A percentile compares a stretch with the other conserved stretches of the same genome.
phyloP scores from a whole-genome alignment of 768 basidiomycete genomes.

The Mycena galericulata region DNA sequence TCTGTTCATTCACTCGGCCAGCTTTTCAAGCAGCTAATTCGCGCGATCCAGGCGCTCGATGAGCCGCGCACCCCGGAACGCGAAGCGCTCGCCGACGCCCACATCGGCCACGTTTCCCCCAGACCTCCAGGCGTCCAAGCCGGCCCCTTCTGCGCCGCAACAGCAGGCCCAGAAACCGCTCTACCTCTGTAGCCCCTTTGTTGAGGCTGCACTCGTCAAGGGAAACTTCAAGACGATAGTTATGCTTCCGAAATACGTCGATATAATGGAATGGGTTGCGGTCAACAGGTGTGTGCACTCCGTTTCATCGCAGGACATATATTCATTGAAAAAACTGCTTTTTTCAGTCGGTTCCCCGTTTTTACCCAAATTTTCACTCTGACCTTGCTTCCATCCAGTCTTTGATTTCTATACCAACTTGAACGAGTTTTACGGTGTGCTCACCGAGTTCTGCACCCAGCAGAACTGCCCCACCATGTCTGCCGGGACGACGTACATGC shows the following conservation, averaged over 20 bases:
- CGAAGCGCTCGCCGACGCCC: slow-evolving; percentile 81
- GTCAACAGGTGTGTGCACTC: slow-evolving; percentile 49
- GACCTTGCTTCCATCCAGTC: too few species aligned
- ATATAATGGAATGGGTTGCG: slow-evolving; percentile 97
- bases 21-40: slow-evolving; percentile 10
- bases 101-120: slow-evolving; percentile 71
- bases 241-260: slow-evolving; percentile 94
- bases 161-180: slow-evolving; percentile 67
- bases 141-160: slow-evolving; percentile 48
- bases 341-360: slow-evolving; percentile 61
- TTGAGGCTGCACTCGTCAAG: slow-evolving; percentile 96
- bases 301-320: background rate
- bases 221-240: slow-evolving; percentile 99
- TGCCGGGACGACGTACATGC: slow-evolving; percentile 89
- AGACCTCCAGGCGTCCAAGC: slow-evolving; percentile 52
- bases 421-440: too few species aligned
- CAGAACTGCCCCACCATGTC: slow-evolving; percentile 96
- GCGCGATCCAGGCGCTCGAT: slow-evolving; percentile 74
- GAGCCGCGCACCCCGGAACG: slow-evolving; percentile 74
- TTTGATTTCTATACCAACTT: slow-evolving; percentile 98
- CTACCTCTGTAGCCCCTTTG: slow-evolving; percentile 95
- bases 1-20: slow-evolving; percentile 52
- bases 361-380: too few species aligned
- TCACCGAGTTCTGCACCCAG: too few species aligned
- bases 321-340: background rate